Evolutionary conservation across 1,139 yeast genomes (phyloP).

Genomic region (Barnettozyma hawaiiensis): DNA sequence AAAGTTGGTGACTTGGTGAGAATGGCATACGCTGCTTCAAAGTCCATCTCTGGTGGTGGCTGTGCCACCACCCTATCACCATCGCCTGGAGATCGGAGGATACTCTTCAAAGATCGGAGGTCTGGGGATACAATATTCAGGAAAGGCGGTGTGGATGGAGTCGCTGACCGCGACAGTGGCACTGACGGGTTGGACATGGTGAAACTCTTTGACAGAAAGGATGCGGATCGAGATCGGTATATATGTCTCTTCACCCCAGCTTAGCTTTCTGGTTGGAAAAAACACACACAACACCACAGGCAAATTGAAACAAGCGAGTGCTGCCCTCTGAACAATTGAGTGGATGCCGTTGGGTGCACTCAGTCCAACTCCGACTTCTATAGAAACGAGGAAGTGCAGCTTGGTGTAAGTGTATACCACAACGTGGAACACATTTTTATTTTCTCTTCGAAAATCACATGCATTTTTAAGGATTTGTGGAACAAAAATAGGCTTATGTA

Average conservation of each 20-base stretch:
- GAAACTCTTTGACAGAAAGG: neutral
- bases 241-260: too few relatives aligned
- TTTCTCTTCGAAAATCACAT: conserved; percentile 5
- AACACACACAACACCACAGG: too few relatives aligned
- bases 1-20: conserved; percentile 20
- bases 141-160: conserved; percentile 15
- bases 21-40: conserved; percentile 25
- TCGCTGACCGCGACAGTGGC: conserved; percentile 6
- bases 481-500: too few relatives aligned
- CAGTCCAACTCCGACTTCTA: too few relatives aligned
- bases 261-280: too few relatives aligned
- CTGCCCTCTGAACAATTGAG: too few relatives aligned
- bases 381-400: too few relatives aligned
- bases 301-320: too few relatives aligned
- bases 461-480: conserved; percentile 2
- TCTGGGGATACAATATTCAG: conserved; percentile 15
- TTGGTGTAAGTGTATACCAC: too few relatives aligned
- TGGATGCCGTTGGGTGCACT: too few relatives aligned
- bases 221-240: too few relatives aligned
- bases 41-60: conserved; percentile 24
- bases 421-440: too few relatives aligned
- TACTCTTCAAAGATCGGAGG: conserved; percentile 10
- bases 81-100: conserved; percentile 12
- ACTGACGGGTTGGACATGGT: conserved; percentile 5
- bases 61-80: conserved; percentile 10